phyloP scores from a whole-genome alignment of 345 rosid species.

The Crucihimalaya himalaica region DNA sequence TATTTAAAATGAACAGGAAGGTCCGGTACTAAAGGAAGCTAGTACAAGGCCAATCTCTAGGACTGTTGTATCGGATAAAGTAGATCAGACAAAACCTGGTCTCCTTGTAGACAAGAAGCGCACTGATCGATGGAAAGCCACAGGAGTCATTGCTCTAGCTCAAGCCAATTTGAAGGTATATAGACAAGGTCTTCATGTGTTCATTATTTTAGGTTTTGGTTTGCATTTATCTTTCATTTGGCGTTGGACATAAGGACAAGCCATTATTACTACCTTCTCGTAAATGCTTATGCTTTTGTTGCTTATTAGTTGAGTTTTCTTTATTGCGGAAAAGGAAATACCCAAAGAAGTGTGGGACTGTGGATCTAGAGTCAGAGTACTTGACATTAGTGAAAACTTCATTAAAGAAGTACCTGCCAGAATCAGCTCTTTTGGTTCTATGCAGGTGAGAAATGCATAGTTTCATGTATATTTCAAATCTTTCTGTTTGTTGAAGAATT shows the following conservation, averaged over 20 bases:
- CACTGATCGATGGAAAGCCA: constrained; percentile 67
- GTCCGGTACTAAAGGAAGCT: constrained; percentile 73
- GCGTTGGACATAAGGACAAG: constrained; percentile 10
- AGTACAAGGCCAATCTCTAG: constrained; percentile 54
- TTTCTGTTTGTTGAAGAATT: background rate
- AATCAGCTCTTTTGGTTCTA: constrained; percentile 54
- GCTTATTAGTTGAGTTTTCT: constrained; percentile 1
- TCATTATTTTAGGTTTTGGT: background rate
- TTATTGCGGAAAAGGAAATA: constrained; percentile 51
- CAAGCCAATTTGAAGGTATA: constrained; percentile 72
- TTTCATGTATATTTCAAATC: background rate
- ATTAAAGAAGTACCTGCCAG: constrained; percentile 56
- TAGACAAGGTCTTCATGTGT: constrained; percentile 1
- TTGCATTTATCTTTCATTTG: constrained; percentile 4
- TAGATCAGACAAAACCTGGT: constrained; percentile 29
- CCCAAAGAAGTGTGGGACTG: constrained; percentile 79
- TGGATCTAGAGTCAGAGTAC: constrained; percentile 60
- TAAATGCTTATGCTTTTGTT: background rate
- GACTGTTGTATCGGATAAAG: constrained; percentile 30
- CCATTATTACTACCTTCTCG: background rate
- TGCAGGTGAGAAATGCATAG: constrained; percentile 37
- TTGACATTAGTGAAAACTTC: constrained; percentile 65
- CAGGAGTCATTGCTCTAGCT: constrained; percentile 72
- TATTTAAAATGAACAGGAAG: constrained; percentile 51
- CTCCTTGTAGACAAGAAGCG: constrained; percentile 51